Percentiles rank a stretch among this genome's conserved stretches.
These are phyloP conservation scores for Avena insularis DNA, from an alignment of 176 grass and related monocot genomes.

Conservation along the genomic window DNA sequence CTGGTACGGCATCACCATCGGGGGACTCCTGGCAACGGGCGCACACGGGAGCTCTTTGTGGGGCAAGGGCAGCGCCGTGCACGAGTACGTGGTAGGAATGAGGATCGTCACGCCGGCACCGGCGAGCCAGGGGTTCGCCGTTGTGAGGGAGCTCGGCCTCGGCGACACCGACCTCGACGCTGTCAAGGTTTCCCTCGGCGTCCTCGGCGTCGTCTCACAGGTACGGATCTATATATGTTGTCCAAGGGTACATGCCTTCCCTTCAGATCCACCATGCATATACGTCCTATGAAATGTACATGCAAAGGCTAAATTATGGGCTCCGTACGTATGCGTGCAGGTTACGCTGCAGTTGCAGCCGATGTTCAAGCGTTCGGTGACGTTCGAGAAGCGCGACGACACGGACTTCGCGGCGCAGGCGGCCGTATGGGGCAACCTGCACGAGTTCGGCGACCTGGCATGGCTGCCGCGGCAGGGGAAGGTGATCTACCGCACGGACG, in stretches of 20 bases:
- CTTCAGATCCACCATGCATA: too few species aligned
- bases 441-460: slow-evolving; percentile 50
- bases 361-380: slow-evolving; percentile 44
- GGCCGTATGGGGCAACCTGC: slow-evolving; percentile 18
- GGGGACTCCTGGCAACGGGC: slow-evolving; percentile 62
- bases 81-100: slow-evolving; percentile 68
- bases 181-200: slow-evolving; percentile 73
- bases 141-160: slow-evolving; percentile 38
- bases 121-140: slow-evolving; percentile 41
- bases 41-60: slow-evolving; percentile 61
- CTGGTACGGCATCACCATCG: slow-evolving; percentile 65
- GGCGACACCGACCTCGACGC: slow-evolving; percentile 59
- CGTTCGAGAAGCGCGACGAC: slow-evolving; percentile 33
- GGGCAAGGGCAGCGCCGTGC: slow-evolving; percentile 72
- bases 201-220: slow-evolving; percentile 79
- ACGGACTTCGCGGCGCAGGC: slow-evolving; percentile 19
- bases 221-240: slow-evolving; percentile 12
- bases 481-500: slow-evolving; percentile 43
- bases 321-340: neutral
- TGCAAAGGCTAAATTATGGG: neutral
- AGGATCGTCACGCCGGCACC: slow-evolving; percentile 62
- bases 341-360: slow-evolving; percentile 32
- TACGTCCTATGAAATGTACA: too few species aligned
- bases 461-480: slow-evolving; percentile 38
- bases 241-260: too few species aligned